phyloP scores from a whole-genome alignment of 768 basidiomycete species.

The Lyophyllum atratum region DNA sequence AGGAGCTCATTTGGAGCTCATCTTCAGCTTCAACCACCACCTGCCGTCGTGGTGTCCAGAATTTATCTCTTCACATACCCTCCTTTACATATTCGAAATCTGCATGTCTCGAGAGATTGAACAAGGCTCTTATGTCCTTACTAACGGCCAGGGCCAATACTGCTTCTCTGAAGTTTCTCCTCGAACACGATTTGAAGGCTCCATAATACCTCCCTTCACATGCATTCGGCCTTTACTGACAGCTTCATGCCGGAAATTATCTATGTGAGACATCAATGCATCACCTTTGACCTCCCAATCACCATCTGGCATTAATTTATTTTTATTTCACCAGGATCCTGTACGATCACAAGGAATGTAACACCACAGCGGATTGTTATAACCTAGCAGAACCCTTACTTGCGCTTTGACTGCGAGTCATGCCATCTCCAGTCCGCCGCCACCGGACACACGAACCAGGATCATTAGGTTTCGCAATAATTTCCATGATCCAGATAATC shows the following conservation, averaged over 20 bases:
- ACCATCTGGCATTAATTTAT: background rate
- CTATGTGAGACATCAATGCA: background rate
- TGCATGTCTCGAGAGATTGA: background rate
- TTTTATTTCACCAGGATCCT: background rate
- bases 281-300: background rate
- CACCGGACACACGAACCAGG: no score
- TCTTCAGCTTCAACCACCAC: no score
- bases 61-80: no score
- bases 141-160: background rate
- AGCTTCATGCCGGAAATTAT: background rate
- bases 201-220: background rate
- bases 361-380: background rate
- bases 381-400: background rate
- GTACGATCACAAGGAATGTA: background rate
- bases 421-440: no score
- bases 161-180: background rate
- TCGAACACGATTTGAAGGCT: background rate
- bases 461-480: no score
- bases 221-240: background rate
- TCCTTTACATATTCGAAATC: background rate
- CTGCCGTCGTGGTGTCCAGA: no score
- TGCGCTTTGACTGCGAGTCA: background rate
- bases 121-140: background rate
- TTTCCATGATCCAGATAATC: no score
- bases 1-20: no score